Evolutionary conservation across 768 basidiomycete species (phyloP), one percentile per base, ranked within the genome.

Genomic region (Rhodotorula taiwanensis): DNA sequence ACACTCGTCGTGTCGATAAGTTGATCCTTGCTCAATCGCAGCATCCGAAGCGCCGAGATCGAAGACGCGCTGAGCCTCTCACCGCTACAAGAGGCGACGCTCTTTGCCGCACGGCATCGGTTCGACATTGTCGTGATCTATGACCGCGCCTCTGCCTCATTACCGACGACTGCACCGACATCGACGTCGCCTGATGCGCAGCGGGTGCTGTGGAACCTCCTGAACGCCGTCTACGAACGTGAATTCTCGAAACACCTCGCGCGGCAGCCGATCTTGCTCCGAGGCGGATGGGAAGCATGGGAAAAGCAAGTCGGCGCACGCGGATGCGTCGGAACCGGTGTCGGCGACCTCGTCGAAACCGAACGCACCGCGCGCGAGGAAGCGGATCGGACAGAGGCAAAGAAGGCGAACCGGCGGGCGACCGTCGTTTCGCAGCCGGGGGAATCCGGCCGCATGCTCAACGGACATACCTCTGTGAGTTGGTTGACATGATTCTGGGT

Each of bases 81-180:
- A 0, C 89, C 93, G 3, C 79, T 80, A 42, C 74, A 80, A 43
- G 93, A 97, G 76, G 79, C 79, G 49, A 79, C 80, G 4, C 79
- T 87, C n/a, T 98, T 98, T 75, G 75, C 78, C 45, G 87, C 89
- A 64, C 87, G 94, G 44, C 83, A 91, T 72, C 86, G 87, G 70
- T 94, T 88, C 74, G 92, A 95, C 69, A 76, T 93, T 27, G 84
- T 99, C 30, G 88, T 86, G 21, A 78, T 97, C 6, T 92, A 92
- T 75, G 93, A 98, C 75, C 62, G 72, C 5, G 53, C 73, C 18
- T 76, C 76, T 72, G 81, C 53, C 75, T 79, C 34, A 84, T 88
- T 50, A 79, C 81, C 57, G 75, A 78, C 23, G 80, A 83, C 43
- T 55, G 81, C 80, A 4, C 74, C 76, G 5, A 74, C 77, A 0